Percentiles rank a stretch among this genome's conserved stretches.
phyloP scores from a whole-genome alignment of 2,329 filamentous ascomycete species.

The Colletotrichum shisoi region DNA sequence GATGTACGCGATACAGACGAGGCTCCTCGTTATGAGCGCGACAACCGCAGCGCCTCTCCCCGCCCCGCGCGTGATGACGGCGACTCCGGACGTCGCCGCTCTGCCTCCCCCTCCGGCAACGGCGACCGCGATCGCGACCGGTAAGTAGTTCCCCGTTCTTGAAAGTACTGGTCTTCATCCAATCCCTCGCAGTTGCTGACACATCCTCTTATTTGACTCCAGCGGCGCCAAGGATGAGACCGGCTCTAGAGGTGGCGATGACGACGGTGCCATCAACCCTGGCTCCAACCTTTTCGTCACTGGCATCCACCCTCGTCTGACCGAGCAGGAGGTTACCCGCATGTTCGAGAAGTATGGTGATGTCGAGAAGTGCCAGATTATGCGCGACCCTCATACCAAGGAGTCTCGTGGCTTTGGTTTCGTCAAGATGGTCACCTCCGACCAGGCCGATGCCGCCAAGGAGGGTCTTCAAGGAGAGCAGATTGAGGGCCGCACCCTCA shows the following conservation, averaged over 20 bases:
- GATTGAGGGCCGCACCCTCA: slow-evolving; percentile 92
- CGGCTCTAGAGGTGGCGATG: slow-evolving; percentile 64
- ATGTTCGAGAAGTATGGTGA: slow-evolving; percentile 99
- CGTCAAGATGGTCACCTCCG: slow-evolving; percentile 96
- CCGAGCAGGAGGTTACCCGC: slow-evolving; percentile 87
- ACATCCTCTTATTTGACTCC: slow-evolving; percentile 6
- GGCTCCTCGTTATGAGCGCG: slow-evolving; percentile 70
- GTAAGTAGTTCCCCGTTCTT: slow-evolving; percentile 48
- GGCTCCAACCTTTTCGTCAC: slow-evolving; percentile 99
- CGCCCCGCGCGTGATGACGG: slow-evolving; percentile 68
- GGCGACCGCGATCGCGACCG: slow-evolving; percentile 61
- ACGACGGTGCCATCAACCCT: slow-evolving; percentile 85
- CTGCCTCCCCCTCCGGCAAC: slow-evolving; percentile 66
- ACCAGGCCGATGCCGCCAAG: slow-evolving; percentile 95
- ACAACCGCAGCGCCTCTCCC: slow-evolving; percentile 72
- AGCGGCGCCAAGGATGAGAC: slow-evolving; percentile 63
- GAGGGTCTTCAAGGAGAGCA: slow-evolving; percentile 94
- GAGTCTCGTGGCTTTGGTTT: slow-evolving; percentile 99
- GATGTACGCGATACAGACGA: slow-evolving; percentile 58
- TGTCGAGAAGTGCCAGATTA: slow-evolving; percentile 99
- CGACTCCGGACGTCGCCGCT: slow-evolving; percentile 67
- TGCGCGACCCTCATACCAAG: slow-evolving; percentile 97
- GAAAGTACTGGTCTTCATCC: background rate
- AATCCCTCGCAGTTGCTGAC: slow-evolving; percentile 29
- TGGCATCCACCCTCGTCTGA: slow-evolving; percentile 91